Base-by-base conservation (phyloP, 2,329 filamentous ascomycete species). In the Fusarium solani-melongenae region DNA sequence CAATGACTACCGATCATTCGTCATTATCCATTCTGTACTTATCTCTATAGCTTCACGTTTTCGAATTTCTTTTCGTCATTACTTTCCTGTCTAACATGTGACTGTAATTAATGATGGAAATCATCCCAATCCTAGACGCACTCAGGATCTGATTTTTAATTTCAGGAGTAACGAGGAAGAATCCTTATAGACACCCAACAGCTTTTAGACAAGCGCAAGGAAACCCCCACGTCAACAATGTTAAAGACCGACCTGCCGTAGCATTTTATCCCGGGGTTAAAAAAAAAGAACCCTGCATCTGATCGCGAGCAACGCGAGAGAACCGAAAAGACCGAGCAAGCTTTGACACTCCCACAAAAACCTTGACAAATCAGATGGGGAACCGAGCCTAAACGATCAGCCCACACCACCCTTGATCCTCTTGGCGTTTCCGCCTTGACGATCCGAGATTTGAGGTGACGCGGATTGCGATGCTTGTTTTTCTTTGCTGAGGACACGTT, bases 401-500 rank as follows among this genome's bases (percentile, higher is more conserved):
- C 27, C 56, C 34, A 59, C 56, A 44, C 38, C 27, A 41, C 56
- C 27, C 55, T 36, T 24, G 15, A 15, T 22, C 14, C n/a, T 41
- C 58, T 61, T 61, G 58, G 39, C 58, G 27, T 31, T 46, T 34
- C 17, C 11, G 34, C 17, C 57, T 41, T 29, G 38, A 41, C 31
- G 44, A 36, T 46, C 59, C 41, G 59, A 62, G 44, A 62, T 61
- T 62, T 39, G 44, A 22, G 14, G 34, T 53, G 44, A 36, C 44
- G 33, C n/a, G 41, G 44, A 36, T 51, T 20, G 9, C n/a, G 31
- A 62, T 62, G 41, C 59, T 62, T 62, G 41, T 62, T 53, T 62
- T 22, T n/a, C 31, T 15, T 41, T 34, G 1, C 1, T n/a, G 17
- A 59, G 7, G 27, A 20, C 41, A 49, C 20, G 11, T 22, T 44